phyloP scores from a whole-genome alignment of 225 moss, liverwort and hornwort genomes.

The Polytrichum commune region DNA sequence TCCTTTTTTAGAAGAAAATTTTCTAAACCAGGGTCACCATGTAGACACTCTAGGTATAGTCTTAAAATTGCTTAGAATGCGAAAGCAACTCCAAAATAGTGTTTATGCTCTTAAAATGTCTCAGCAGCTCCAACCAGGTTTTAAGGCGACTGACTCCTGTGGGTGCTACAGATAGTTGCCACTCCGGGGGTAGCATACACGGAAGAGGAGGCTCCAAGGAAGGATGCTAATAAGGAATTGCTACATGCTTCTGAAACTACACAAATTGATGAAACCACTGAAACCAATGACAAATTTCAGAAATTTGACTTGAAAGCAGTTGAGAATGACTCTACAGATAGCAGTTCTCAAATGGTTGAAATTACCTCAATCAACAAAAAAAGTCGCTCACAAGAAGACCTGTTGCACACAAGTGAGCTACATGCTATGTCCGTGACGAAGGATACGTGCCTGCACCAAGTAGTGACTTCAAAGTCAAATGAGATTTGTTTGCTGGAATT shows the following conservation, averaged over 20 bases:
- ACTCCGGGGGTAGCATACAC: neutral
- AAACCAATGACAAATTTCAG: neutral
- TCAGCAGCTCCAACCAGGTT: too few relatives aligned
- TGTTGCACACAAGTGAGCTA: slow-evolving; percentile 11
- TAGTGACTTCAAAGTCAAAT: neutral
- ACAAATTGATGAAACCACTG: neutral
- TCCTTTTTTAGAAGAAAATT: neutral
- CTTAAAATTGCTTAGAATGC: too few relatives aligned
- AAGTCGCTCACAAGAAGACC: slow-evolving; percentile 10
- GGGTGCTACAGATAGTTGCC: too few relatives aligned
- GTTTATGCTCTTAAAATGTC: too few relatives aligned
- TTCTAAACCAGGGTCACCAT: too few relatives aligned
- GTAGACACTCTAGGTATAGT: too few relatives aligned
- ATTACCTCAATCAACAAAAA: slow-evolving; percentile 3
- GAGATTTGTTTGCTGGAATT: neutral
- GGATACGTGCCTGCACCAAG: neutral
- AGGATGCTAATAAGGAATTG: neutral
- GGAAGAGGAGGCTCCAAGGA: neutral
- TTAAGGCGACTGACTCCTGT: too few relatives aligned
- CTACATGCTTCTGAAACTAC: neutral
- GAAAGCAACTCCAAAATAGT: too few relatives aligned
- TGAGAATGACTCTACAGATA: neutral
- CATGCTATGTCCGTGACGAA: slow-evolving; percentile 1
- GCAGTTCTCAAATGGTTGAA: slow-evolving; percentile 13
- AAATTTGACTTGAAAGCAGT: neutral